A percentile compares a stretch with the other conserved stretches of the same genome.
Conservation (phyloP, 1,139 yeast species). For the Sugiyamaella neomexicana region DNA sequence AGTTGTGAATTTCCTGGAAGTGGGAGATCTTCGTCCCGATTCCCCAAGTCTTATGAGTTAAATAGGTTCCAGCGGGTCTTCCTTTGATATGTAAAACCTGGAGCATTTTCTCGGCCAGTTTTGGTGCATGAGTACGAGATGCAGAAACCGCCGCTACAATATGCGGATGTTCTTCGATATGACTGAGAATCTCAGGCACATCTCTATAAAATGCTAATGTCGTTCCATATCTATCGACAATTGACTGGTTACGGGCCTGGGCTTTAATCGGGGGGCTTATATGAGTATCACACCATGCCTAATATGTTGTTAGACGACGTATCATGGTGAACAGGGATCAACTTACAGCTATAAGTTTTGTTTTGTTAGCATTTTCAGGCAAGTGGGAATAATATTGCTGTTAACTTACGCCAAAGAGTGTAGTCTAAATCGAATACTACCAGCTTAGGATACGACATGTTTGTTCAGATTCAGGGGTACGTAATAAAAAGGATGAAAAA, state of each 20-base stretch:
- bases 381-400: slow-evolving; percentile 8
- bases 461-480: too few species aligned
- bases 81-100: slow-evolving; percentile 50
- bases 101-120: slow-evolving; percentile 58
- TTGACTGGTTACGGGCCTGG: slow-evolving; percentile 29
- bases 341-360: slow-evolving; percentile 25
- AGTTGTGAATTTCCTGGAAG: slow-evolving; percentile 49
- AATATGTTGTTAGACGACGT: slow-evolving; percentile 1
- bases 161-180: slow-evolving; percentile 34
- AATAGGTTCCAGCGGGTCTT: slow-evolving; percentile 49
- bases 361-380: slow-evolving; percentile 17
- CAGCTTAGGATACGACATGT: slow-evolving; percentile 49
- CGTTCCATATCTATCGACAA: slow-evolving; percentile 52
- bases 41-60: slow-evolving; percentile 65
- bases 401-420: slow-evolving; percentile 71
- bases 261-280: slow-evolving; percentile 54
- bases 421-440: slow-evolving; percentile 76
- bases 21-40: slow-evolving; percentile 63
- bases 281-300: slow-evolving; percentile 68
- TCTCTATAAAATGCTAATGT: slow-evolving; percentile 57
- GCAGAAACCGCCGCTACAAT: slow-evolving; percentile 57
- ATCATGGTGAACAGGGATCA: not conserved
- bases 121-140: slow-evolving; percentile 65
- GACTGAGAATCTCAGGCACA: slow-evolving; percentile 54
- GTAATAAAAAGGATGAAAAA: not conserved